Percentiles rank a stretch among this genome's conserved stretches.
Conservation (phyloP, 1,139 yeast genomes). For the Eremothecium coryli region DNA sequence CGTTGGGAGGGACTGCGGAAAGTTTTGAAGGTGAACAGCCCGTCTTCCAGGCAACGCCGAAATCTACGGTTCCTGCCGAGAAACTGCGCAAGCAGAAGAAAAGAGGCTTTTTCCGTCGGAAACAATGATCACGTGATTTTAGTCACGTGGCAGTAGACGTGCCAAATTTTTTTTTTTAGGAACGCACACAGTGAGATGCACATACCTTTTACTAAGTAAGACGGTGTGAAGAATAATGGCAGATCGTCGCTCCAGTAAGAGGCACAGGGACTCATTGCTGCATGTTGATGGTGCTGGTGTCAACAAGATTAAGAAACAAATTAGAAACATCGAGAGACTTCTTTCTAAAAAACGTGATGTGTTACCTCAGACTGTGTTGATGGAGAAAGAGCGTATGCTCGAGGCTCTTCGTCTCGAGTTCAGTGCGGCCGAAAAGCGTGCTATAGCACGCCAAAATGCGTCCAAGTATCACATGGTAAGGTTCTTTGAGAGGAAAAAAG, state of each 20-base stretch:
- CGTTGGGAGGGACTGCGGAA: slow-evolving; percentile 2
- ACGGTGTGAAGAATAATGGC: no score
- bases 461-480: slow-evolving; percentile 88
- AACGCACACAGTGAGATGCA: no score
- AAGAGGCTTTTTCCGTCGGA: slow-evolving; percentile 68
- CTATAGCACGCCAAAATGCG: slow-evolving; percentile 50
- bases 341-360: slow-evolving; percentile 44
- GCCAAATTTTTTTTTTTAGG: no score
- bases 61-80: no score
- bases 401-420: slow-evolving; percentile 64
- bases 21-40: slow-evolving; percentile 44
- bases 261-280: background rate
- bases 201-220: no score
- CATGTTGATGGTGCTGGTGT: slow-evolving; percentile 30
- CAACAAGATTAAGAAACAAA: slow-evolving; percentile 63
- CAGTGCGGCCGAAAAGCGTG: slow-evolving; percentile 41
- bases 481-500: slow-evolving; percentile 86
- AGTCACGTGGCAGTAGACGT: no score
- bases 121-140: slow-evolving; percentile 31
- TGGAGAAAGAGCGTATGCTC: slow-evolving; percentile 81
- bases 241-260: no score
- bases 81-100: slow-evolving; percentile 50
- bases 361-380: slow-evolving; percentile 65
- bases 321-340: slow-evolving; percentile 74
- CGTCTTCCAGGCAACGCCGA: slow-evolving; percentile 47